Evolutionary conservation across 305 asterid genomes (phyloP).

Genomic region (Stenogyne calaminthoides): DNA sequence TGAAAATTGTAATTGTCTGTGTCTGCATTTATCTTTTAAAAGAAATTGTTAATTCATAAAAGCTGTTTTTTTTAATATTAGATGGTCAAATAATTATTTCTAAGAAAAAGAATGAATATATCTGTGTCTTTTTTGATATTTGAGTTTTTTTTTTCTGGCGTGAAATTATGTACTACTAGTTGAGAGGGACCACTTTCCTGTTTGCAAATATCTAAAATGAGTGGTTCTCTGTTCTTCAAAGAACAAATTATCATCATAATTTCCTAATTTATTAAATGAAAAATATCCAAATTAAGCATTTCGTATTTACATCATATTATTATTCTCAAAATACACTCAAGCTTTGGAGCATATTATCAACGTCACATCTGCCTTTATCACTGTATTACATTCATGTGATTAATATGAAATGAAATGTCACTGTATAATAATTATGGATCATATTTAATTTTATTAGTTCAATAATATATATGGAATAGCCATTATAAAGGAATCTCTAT

Average conservation of each 20-base stretch:
- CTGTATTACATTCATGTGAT: neutral
- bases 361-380: neutral
- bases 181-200: conserved; percentile 9
- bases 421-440: neutral
- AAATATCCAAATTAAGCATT: neutral
- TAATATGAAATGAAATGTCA: neutral
- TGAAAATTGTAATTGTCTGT: too few species aligned
- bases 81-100: neutral
- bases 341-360: neutral
- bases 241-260: neutral
- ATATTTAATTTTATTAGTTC: neutral
- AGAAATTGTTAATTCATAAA: neutral
- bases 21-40: neutral
- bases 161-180: neutral
- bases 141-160: conserved; percentile 17
- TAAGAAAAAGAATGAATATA: neutral
- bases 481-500: neutral
- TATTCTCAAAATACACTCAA: neutral
- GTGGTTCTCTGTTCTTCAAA: neutral
- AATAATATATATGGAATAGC: too few species aligned
- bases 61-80: neutral
- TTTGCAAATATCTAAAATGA: neutral
- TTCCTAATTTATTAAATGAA: neutral
- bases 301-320: neutral
- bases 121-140: neutral